Conservation (phyloP, 2,329 filamentous ascomycete species). For the Aspergillus melleus region DNA sequence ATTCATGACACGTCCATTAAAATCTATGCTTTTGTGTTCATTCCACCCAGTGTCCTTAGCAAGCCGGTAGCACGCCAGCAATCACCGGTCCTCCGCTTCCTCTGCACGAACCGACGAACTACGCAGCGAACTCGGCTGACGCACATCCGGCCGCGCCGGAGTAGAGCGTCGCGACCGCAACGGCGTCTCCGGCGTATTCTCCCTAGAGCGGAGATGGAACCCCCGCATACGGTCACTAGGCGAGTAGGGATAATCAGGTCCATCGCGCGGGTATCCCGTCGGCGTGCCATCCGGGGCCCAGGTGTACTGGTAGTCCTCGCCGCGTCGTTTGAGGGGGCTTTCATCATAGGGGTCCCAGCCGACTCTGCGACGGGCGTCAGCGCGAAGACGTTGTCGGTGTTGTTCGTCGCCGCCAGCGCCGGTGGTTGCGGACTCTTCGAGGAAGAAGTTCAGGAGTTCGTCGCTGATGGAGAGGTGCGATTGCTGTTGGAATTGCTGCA, state of each 20-base stretch:
- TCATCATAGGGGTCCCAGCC: constrained; percentile 74
- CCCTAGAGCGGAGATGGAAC: constrained; percentile 32
- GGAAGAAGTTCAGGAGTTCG: constrained; percentile 84
- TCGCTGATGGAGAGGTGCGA: constrained; percentile 89
- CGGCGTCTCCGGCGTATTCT: constrained; percentile 35
- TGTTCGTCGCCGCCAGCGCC: constrained; percentile 64
- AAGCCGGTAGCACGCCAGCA: not conserved
- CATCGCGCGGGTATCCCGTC: constrained; percentile 24
- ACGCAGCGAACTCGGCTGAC: constrained; percentile 22
- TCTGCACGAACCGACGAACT: constrained; percentile 25
- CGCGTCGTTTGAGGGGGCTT: constrained; percentile 64
- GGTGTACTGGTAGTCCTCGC: constrained; percentile 64
- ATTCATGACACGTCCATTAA: not conserved
- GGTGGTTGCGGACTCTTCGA: constrained; percentile 67
- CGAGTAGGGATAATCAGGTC: constrained; percentile 27
- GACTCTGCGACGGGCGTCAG: constrained; percentile 61
- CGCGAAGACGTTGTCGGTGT: constrained; percentile 59
- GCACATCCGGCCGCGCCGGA: constrained; percentile 19
- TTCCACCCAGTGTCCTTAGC: too few species aligned
- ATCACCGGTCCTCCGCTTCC: constrained; percentile 22
- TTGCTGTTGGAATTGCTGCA: constrained; percentile 89
- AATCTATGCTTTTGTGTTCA: not conserved
- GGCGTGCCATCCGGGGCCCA: constrained; percentile 29
- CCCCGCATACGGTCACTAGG: constrained; percentile 26
- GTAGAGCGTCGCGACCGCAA: constrained; percentile 22